A percentile compares a stretch with the other conserved stretches of the same genome.
These are phyloP conservation scores for Triglochin maritima DNA, from an alignment of 106 monocot genomes.

Conservation along the genomic window DNA sequence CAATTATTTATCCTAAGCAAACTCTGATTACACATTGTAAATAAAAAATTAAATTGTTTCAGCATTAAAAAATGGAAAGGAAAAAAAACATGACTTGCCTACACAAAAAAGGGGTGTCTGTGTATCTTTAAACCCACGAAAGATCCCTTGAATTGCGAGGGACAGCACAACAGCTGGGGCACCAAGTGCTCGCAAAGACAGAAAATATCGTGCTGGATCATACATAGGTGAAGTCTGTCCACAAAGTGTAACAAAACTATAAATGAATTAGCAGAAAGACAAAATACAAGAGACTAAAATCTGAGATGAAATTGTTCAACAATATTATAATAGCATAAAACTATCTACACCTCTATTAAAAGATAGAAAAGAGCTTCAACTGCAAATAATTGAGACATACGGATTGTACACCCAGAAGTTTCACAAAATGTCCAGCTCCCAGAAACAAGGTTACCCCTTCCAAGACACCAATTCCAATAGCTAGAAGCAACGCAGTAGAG, in stretches of 20 bases:
- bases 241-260: constrained; percentile 11
- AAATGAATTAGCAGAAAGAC: too few species aligned
- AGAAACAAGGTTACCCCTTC: constrained; percentile 79
- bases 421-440: constrained; percentile 66
- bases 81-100: constrained; percentile 34
- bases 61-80: too few species aligned
- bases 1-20: too few species aligned
- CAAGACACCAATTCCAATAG: constrained; percentile 61
- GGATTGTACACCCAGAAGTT: constrained; percentile 48
- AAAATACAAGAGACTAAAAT: neutral
- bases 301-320: neutral
- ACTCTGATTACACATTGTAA: too few species aligned
- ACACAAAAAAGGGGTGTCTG: constrained; percentile 78
- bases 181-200: constrained; percentile 82
- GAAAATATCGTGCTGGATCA: constrained; percentile 51
- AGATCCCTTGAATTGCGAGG: constrained; percentile 93
- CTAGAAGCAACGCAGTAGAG: constrained; percentile 76
- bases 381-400: constrained; percentile 3
- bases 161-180: constrained; percentile 93
- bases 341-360: neutral
- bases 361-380: neutral
- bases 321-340: neutral
- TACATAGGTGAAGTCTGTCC: constrained; percentile 77
- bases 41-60: neutral
- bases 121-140: constrained; percentile 98